Base-by-base conservation (phyloP, 805 yeast species). In the Groenewaldozyma salmanticensis region DNA sequence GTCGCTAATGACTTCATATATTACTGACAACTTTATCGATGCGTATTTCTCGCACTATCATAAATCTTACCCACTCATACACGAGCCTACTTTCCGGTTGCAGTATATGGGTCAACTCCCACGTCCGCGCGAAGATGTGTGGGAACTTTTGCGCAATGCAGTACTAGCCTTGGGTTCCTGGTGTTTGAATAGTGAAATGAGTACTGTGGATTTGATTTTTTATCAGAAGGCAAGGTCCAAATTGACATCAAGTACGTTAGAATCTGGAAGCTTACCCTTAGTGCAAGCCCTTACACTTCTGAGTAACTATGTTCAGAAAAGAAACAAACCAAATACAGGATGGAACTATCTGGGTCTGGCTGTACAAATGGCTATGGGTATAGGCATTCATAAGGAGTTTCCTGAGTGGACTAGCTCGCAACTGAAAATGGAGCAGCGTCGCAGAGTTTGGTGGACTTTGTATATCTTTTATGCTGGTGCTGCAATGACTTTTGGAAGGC, bases 121-220 rank as follows among this genome's bases (percentile, higher is more conserved):
- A 21, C 59, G 71, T 0, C 65, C 68, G 6, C 58, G 69, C 35
- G 64, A 66, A 34, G 65, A 64, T 31, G 64, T 67, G 18, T 76
- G 79, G 77, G 71, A 71, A 46, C 63, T 77, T 18, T 51, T 80
- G 24, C 55, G 75, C 33, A 72, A 77, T 51, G 68, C 79, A 0
- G 75, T 79, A 0, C 55, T 78, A 21, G 81, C 82, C 0, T 58
- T 80, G n/a, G 87, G 86, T 13, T 71, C 82, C 19, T 79, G 82
- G 80, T 75, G 81, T 53, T 39, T 70, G 7, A 68, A 72, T 49
- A 79, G 79, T 11, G 80, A 76, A 46, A 55, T 55, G 15, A 62
- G 72, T 1, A 67, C 66, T 41, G 62, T 70, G 32, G 83, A 79
- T 52, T 46, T 75, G 27, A 62, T 70, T 35, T 79, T 77, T 45